Conservation (phyloP, 768 basidiomycete species). For the Mycena haematopus region DNA sequence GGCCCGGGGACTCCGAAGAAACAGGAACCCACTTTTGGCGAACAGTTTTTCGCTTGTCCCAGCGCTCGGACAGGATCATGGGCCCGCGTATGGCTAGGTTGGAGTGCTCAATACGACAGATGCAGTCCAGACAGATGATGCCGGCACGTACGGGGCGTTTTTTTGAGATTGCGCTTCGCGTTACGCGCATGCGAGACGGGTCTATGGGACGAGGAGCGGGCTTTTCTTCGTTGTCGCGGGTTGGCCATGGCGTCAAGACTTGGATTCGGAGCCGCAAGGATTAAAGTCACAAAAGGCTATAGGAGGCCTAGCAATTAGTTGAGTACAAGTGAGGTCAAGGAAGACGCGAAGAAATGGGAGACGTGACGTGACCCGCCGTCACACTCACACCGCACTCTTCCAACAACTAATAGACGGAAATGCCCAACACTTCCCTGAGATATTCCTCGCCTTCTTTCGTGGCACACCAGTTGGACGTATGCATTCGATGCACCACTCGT, state of each 20-base stretch:
- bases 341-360: neutral
- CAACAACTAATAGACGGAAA: slow-evolving; percentile 23
- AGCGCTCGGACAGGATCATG: slow-evolving; percentile 79
- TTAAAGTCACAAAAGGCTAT: neutral
- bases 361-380: neutral
- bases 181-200: slow-evolving; percentile 76
- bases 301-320: neutral
- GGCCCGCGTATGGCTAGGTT: slow-evolving; percentile 79
- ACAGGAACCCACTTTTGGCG: slow-evolving; percentile 80
- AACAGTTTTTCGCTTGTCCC: slow-evolving; percentile 89
- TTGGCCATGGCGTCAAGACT: slow-evolving; percentile 73
- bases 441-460: slow-evolving; percentile 35
- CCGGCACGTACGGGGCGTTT: slow-evolving; percentile 64
- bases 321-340: neutral
- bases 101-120: slow-evolving; percentile 25
- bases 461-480: slow-evolving; percentile 29
- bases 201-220: slow-evolving; percentile 76
- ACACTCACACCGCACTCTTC: neutral
- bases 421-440: slow-evolving; percentile 40
- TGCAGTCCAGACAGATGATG: slow-evolving; percentile 10
- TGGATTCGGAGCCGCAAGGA: slow-evolving; percentile 11
- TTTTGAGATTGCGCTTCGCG: slow-evolving; percentile 78
- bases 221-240: slow-evolving; percentile 90
- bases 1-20: slow-evolving; percentile 16
- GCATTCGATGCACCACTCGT: neutral